Percentiles rank a stretch among this genome's conserved stretches.
These are phyloP conservation scores for Phytopythium sindhum DNA, from an alignment of 352 stramenopile genomes.

Conservation along the genomic window DNA sequence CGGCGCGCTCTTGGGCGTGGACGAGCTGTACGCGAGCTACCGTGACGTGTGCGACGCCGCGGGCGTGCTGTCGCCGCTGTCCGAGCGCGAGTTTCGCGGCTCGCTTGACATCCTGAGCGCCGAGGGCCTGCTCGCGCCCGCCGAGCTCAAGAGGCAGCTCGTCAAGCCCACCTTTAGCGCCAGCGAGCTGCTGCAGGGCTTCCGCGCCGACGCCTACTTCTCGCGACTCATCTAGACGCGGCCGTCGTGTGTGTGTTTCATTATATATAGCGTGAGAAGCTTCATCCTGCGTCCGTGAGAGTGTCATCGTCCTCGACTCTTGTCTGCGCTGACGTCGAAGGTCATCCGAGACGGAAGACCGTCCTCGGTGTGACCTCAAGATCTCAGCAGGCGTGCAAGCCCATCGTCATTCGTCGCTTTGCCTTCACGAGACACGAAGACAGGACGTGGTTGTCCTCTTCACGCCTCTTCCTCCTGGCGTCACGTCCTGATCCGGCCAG, in stretches of 20 bases:
- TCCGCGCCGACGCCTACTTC: conserved; percentile 75
- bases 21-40: conserved; percentile 70
- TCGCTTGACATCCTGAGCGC: conserved; percentile 67
- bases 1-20: conserved; percentile 36
- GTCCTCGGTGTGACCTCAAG: too few relatives aligned
- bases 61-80: conserved; percentile 61
- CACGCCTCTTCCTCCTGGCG: background rate
- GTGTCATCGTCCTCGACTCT: background rate
- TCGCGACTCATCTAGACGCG: conserved; percentile 52
- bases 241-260: background rate
- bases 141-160: conserved; percentile 67
- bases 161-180: conserved; percentile 70
- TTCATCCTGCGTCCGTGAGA: background rate
- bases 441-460: background rate
- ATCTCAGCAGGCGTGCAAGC: too few relatives aligned
- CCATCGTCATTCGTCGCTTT: background rate
- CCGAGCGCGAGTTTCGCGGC: conserved; percentile 57
- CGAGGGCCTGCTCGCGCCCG: conserved; percentile 54
- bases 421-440: background rate
- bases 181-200: conserved; percentile 66
- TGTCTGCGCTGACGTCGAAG: too few relatives aligned
- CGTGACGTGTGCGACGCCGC: conserved; percentile 62
- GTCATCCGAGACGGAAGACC: too few relatives aligned
- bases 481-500: background rate
- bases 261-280: background rate